These are phyloP conservation scores for Trichoderma sp. DNA, from an alignment of 2,329 filamentous ascomycete genomes.

Conservation along the genomic window DNA sequence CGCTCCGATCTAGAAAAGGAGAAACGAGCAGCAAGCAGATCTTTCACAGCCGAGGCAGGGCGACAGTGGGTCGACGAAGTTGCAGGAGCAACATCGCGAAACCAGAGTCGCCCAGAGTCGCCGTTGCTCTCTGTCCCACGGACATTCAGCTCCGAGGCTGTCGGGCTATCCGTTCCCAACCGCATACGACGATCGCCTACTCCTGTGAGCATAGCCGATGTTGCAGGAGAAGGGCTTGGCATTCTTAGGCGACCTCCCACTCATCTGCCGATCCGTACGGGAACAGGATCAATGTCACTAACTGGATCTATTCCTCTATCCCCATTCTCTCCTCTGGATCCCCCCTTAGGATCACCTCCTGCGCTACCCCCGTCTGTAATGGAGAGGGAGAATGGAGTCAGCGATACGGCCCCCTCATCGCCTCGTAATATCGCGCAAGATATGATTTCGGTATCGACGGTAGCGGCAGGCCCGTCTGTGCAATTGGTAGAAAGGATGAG, in stretches of 20 bases:
- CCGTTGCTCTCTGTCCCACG: constrained; percentile 50
- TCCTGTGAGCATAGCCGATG: constrained; percentile 48
- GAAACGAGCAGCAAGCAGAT: constrained; percentile 33
- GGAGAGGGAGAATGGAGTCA: constrained; percentile 52
- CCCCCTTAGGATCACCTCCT: constrained; percentile 31
- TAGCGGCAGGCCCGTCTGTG: constrained; percentile 85
- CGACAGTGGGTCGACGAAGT: constrained; percentile 54
- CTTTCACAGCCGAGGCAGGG: constrained; percentile 39
- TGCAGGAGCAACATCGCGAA: constrained; percentile 40
- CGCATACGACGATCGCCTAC: constrained; percentile 36
- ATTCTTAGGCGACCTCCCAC: constrained; percentile 48
- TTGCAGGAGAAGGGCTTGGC: constrained; percentile 38
- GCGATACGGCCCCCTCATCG: constrained; percentile 47
- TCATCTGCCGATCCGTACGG: constrained; percentile 44
- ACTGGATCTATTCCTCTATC: constrained; percentile 37
- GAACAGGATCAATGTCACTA: constrained; percentile 40
- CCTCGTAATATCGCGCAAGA: constrained; percentile 73
- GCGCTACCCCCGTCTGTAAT: constrained; percentile 41
- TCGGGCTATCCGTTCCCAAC: constrained; percentile 43
- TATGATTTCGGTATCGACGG: constrained; percentile 83
- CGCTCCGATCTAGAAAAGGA: constrained; percentile 51
- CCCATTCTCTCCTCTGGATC: constrained; percentile 50
- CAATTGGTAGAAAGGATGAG: constrained; percentile 97
- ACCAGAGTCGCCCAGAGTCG: constrained; percentile 52
- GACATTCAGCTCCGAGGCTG: constrained; percentile 54